Base-by-base conservation (phyloP, 108 stramenopile species). In the Pseudonitzschia multiseries region DNA sequence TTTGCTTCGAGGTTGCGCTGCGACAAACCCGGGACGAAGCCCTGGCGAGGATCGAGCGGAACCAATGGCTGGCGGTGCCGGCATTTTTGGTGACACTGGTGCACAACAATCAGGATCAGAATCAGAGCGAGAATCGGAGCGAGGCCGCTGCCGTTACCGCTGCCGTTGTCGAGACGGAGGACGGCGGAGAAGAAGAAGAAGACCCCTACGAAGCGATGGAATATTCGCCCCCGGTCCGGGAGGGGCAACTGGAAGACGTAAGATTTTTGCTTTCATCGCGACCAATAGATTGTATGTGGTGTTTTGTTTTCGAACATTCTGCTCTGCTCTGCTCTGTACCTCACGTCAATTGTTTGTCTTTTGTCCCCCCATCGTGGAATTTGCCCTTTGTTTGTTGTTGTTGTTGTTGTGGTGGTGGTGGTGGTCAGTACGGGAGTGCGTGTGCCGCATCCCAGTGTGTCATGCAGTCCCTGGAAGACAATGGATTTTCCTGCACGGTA, bases 361-460 rank as follows among this genome's bases (percentile, higher is more conserved):
- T 17, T 17, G 50, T n/a, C 17, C 50, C 20, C 64, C 42, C 18
- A 31, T 65, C 42, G 13, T 41, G 9, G 17, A 12, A 8, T 69
- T 42, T 26, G 32, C 32, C 42, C 65, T 64, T 51, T 22, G 12
- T 57, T 57, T 57, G 4, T n/a, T n/a, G n/a, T n/a, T n/a, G n/a
- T n/a, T n/a, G n/a, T n/a, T n/a, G n/a, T n/a, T n/a, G n/a, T n/a
- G n/a, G n/a, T n/a, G n/a, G n/a, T n/a, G n/a, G n/a, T n/a, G n/a
- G n/a, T n/a, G n/a, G n/a, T 17, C 21, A 82, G 75, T 91, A 90
- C 56, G 93, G 88, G 13, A 69, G 87, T 1, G 69, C 90, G 13
- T 91, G 84, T 72, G 89, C 93, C 20, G 87, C 89, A 0, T 71
- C 89, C 21, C 89, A 94, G 60, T 90, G 89, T 50, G 73, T 91